Evolutionary conservation across 352 stramenopile species (phyloP).

Genomic region (Peronospora farinosa): DNA sequence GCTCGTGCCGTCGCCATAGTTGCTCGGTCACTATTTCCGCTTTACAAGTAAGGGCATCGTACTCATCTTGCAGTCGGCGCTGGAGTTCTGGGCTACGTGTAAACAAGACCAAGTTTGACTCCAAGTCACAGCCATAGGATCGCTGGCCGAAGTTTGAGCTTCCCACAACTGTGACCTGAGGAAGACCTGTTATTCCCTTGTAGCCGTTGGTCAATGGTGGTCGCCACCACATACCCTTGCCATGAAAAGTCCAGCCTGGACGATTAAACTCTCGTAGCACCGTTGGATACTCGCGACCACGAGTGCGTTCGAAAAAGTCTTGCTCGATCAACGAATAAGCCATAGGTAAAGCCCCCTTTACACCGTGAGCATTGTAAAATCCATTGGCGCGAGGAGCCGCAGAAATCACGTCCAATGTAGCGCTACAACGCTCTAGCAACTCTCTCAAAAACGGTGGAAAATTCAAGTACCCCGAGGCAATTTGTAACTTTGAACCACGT

Average conservation of each 20-base stretch:
- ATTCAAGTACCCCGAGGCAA: constrained; percentile 78
- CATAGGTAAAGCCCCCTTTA: constrained; percentile 74
- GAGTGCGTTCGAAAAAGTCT: constrained; percentile 59
- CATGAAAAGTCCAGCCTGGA: constrained; percentile 70
- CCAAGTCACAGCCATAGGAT: constrained; percentile 68
- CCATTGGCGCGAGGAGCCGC: constrained; percentile 63
- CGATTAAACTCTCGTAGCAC: constrained; percentile 67
- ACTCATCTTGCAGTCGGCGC: constrained; percentile 43
- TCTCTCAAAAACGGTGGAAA: constrained; percentile 63
- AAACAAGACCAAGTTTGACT: constrained; percentile 67
- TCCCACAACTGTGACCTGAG: constrained; percentile 54
- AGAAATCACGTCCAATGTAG: constrained; percentile 54
- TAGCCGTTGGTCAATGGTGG: constrained; percentile 15
- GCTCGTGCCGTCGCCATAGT: constrained; percentile 55
- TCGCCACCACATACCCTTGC: constrained; percentile 80
- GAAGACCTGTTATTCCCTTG: constrained; percentile 6
- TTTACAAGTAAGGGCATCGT: constrained; percentile 37
- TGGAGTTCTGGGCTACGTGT: constrained; percentile 49
- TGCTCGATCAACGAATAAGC: constrained; percentile 81
- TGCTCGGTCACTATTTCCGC: constrained; percentile 55
- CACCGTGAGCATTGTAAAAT: constrained; percentile 61
- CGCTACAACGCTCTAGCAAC: constrained; percentile 37
- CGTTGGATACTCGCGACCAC: constrained; percentile 31
- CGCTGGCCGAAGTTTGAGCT: constrained; percentile 79
- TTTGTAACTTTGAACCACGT: constrained; percentile 39